Evolutionary conservation across 306 rosid species (phyloP).

Genomic region (Quercus berberidifolia): DNA sequence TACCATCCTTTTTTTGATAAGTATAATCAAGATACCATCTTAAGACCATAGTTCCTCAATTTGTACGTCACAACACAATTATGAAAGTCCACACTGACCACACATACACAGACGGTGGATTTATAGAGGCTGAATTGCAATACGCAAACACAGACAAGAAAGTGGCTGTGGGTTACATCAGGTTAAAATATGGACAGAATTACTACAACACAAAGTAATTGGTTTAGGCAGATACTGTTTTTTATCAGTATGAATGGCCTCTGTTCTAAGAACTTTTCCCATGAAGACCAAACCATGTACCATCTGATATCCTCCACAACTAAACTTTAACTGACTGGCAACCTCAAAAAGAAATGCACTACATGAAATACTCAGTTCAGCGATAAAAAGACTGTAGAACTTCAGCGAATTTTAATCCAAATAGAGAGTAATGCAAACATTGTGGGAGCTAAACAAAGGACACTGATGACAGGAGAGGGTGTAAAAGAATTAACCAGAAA

Average conservation of each 20-base stretch:
- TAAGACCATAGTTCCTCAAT: neutral
- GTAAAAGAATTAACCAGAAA: too few species aligned
- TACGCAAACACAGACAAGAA: neutral
- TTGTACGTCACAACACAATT: neutral
- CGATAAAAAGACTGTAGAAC: too few species aligned
- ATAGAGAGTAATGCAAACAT: too few species aligned
- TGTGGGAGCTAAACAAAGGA: too few species aligned
- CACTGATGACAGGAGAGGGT: too few species aligned
- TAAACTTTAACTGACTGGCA: too few species aligned
- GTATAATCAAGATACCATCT: neutral
- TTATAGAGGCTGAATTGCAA: neutral
- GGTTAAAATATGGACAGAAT: neutral
- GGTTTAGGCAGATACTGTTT: neutral
- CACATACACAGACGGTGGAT: neutral
- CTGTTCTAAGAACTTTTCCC: too few species aligned
- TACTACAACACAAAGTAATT: neutral
- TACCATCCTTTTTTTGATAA: neutral
- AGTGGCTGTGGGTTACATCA: neutral
- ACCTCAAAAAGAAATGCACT: too few species aligned
- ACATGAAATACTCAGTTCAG: too few species aligned
- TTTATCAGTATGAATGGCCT: neutral
- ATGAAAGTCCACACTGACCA: neutral
- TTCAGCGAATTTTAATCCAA: too few species aligned
- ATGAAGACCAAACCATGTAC: too few species aligned
- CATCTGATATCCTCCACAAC: too few species aligned